Evolutionary conservation across 2,329 filamentous ascomycete genomes (phyloP).

Genomic region (Scedosporium apiospermum): DNA sequence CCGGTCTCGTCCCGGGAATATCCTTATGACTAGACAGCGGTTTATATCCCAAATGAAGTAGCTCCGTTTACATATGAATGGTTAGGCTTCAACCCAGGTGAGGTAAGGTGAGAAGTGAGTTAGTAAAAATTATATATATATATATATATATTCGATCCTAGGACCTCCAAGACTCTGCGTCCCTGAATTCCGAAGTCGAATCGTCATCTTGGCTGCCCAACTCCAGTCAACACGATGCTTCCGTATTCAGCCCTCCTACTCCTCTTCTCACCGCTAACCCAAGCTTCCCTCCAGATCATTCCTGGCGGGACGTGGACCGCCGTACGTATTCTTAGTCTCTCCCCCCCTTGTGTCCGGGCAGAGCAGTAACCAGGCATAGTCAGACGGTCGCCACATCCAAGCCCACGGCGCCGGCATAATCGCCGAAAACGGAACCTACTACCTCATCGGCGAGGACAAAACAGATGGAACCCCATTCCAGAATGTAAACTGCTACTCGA

Average conservation of each 20-base stretch:
- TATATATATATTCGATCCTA: background rate
- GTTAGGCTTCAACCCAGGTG: background rate
- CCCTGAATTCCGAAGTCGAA: background rate
- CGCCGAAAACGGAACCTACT: slow-evolving; percentile 48
- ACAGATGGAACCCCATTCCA: slow-evolving; percentile 51
- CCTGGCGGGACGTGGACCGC: slow-evolving; percentile 38
- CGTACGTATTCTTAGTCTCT: slow-evolving; percentile 15
- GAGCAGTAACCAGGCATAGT: slow-evolving; percentile 14
- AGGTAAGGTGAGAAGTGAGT: background rate
- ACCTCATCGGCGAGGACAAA: slow-evolving; percentile 63
- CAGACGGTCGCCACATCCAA: slow-evolving; percentile 48
- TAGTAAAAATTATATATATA: background rate
- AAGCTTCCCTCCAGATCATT: slow-evolving; percentile 25
- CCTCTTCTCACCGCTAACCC: slow-evolving; percentile 1
- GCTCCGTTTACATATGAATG: background rate
- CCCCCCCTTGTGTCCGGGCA: background rate
- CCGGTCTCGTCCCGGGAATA: background rate
- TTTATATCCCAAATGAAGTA: background rate
- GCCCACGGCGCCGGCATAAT: slow-evolving; percentile 59
- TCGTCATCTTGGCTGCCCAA: background rate
- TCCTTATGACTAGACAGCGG: background rate
- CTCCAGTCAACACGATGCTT: background rate
- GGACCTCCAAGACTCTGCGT: background rate
- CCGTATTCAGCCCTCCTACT: background rate
- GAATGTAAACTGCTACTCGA: slow-evolving; percentile 60